These are phyloP conservation scores for Camelina laxa DNA, from an alignment of 345 rosid species.

Conservation along the genomic window DNA sequence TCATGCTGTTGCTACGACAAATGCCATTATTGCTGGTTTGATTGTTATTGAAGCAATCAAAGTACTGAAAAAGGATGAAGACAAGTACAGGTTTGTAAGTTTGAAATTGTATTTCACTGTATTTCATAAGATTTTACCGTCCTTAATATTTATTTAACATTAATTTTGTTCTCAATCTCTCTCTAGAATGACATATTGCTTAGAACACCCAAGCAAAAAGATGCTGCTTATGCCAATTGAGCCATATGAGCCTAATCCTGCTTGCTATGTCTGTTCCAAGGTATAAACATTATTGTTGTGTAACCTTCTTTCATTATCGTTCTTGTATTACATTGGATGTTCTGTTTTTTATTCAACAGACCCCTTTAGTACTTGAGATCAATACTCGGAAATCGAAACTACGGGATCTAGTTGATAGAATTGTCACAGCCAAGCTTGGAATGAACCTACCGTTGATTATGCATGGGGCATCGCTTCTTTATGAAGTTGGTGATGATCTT, in stretches of 20 bases:
- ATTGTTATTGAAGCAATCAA: slow-evolving; percentile 97
- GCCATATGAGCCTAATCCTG: slow-evolving; percentile 86
- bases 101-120: slow-evolving; percentile 12
- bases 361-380: slow-evolving; percentile 83
- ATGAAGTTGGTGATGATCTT: slow-evolving; percentile 98
- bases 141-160: neutral
- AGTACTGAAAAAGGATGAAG: slow-evolving; percentile 72
- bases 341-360: slow-evolving; percentile 54
- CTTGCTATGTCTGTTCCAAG: slow-evolving; percentile 98
- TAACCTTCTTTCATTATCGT: slow-evolving; percentile 17
- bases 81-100: slow-evolving; percentile 69
- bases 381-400: slow-evolving; percentile 74
- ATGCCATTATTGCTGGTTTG: slow-evolving; percentile 91
- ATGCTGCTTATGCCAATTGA: slow-evolving; percentile 97
- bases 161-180: slow-evolving; percentile 28
- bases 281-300: slow-evolving; percentile 48
- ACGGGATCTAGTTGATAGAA: slow-evolving; percentile 90
- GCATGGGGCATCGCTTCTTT: slow-evolving; percentile 83
- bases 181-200: slow-evolving; percentile 92
- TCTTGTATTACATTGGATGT: slow-evolving; percentile 28
- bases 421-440: slow-evolving; percentile 92
- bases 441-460: slow-evolving; percentile 89
- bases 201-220: slow-evolving; percentile 82
- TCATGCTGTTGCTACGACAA: slow-evolving; percentile 98
- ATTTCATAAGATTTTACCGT: neutral